These are phyloP conservation scores for Geotrichum australiense DNA, from an alignment of 1,139 yeast genomes.

Conservation along the genomic window DNA sequence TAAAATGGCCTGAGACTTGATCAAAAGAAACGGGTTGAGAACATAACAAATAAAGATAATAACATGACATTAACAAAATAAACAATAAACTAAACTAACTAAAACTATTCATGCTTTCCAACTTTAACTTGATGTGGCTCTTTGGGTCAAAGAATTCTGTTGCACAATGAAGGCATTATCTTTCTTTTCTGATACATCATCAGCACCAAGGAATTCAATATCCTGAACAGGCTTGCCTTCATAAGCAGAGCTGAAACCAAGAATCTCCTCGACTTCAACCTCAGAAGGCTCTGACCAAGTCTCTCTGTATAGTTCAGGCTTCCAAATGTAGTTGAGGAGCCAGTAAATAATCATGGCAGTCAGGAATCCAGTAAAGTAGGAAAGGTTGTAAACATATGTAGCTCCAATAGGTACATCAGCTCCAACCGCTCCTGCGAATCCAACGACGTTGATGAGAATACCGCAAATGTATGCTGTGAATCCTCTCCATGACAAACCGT, in stretches of 20 bases:
- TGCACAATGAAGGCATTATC: neutral
- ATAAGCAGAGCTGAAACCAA: constrained; percentile 11
- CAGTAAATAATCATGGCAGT: constrained; percentile 49
- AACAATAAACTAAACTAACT: too few relatives aligned
- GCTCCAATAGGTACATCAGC: constrained; percentile 75
- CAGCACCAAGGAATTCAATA: neutral
- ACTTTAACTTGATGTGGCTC: too few relatives aligned
- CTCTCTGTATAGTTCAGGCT: constrained; percentile 51
- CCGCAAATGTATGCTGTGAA: constrained; percentile 33
- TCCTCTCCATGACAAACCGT: constrained; percentile 73
- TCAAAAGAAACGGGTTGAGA: too few relatives aligned
- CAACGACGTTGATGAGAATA: constrained; percentile 75
- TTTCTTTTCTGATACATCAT: neutral
- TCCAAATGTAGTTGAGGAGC: constrained; percentile 46
- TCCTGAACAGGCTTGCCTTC: constrained; percentile 2
- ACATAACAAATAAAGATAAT: too few relatives aligned
- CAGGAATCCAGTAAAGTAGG: constrained; percentile 69
- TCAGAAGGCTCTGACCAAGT: constrained; percentile 57
- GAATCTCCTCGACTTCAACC: constrained; percentile 41
- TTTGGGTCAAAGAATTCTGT: neutral
- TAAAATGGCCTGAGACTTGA: too few relatives aligned
- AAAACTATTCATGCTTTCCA: too few relatives aligned
- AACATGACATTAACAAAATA: too few relatives aligned
- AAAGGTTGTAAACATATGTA: constrained; percentile 58
- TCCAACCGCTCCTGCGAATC: constrained; percentile 79